A percentile compares a stretch with the other conserved stretches of the same genome.
These are phyloP conservation scores for Colletotrichum tropicicola DNA, from an alignment of 2,329 filamentous ascomycete species.

Conservation along the genomic window DNA sequence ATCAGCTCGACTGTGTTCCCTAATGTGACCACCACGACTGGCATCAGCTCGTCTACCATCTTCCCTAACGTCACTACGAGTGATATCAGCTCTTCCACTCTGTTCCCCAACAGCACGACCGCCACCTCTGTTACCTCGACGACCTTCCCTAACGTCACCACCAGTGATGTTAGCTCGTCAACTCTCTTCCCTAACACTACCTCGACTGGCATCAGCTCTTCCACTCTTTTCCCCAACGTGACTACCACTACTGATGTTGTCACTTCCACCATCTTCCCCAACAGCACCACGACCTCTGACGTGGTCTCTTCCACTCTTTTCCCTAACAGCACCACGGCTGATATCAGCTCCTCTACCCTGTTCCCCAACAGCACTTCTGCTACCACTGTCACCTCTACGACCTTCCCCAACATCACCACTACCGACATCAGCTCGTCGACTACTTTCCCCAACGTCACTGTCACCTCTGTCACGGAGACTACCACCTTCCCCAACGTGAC, in stretches of 20 bases:
- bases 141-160: background rate
- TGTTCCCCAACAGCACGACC: background rate
- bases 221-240: constrained; percentile 6
- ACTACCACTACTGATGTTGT: background rate
- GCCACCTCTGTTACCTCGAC: background rate
- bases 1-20: background rate
- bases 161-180: no score
- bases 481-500: background rate
- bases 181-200: background rate
- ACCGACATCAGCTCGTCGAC: background rate
- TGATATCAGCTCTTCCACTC: background rate
- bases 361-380: constrained; percentile 4
- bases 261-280: background rate
- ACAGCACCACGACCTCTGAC: background rate
- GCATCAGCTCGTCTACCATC: background rate
- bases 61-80: background rate
- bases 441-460: background rate
- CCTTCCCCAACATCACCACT: constrained; percentile 1
- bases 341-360: background rate
- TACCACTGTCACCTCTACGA: background rate
- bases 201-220: background rate
- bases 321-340: background rate
- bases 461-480: background rate
- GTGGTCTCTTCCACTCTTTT: background rate
- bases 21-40: background rate